Base-by-base conservation (phyloP, 495 filamentous ascomycete genomes). In the Hypoxylon subgilvum region DNA sequence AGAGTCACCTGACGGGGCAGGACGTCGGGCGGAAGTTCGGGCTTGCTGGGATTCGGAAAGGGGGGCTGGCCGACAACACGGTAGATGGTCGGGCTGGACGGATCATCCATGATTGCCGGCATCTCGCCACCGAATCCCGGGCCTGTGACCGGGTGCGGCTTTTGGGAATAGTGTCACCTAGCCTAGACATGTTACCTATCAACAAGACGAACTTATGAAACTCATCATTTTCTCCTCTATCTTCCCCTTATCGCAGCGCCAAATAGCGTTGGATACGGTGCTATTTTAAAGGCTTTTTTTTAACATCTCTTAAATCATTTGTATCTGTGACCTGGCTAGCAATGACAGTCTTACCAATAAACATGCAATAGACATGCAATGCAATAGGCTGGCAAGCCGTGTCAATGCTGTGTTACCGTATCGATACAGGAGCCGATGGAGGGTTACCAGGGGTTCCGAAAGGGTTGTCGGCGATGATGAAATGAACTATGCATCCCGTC, bases 61-160 rank as follows among this genome's bases (percentile, higher is more conserved):
- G 88, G 87, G 12, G 76, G 64, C 12, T 73, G 75, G 21, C 88
- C 88, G 49, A 84, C 85, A 6, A 82, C 77, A 28, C 88, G 84
- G 68, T 78, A 81, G 54, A 88, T 85, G 63, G 82, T 76, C 14
- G 82, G 74, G 47, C 78, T 75, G 7, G 77, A 82, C 21, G 89
- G 86, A 68, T 96, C 91, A 63, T 92, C 90, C 67, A 93, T 84
- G 74, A 91, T 89, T 56, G 90, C 89, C 51, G 91, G 91, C 92
- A 96, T 96, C 60, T 69, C 76, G 72, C 40, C 61, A n/a, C 18
- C 10, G 8, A 27, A 36, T 19, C 45, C 50, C 31, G 32, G 21
- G 7, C 3, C 49, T 19, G 12, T 19, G 48, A 38, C 34, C 3
- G 13, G 1, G 36, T 41, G 31, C 10, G 13, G 38, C 12, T 16